Evolutionary conservation across 2,329 filamentous ascomycete genomes (phyloP).

Genomic region (Aphanocladium album): DNA sequence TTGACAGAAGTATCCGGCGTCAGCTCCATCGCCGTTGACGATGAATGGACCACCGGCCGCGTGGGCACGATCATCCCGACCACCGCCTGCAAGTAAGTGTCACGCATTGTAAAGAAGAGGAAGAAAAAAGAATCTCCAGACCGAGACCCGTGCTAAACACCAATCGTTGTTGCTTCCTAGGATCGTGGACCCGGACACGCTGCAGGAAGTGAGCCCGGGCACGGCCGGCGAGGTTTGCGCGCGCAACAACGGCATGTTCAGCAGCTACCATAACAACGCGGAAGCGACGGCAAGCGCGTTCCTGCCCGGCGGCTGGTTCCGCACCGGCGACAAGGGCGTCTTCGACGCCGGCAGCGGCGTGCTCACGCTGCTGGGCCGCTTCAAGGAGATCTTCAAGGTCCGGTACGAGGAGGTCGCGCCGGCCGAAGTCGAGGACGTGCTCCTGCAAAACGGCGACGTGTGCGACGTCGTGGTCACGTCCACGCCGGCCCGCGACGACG

Average conservation of each 20-base stretch:
- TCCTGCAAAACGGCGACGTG: not conserved
- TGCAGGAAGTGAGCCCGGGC: not conserved
- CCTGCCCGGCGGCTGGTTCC: conserved; percentile 3
- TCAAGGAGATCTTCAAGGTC: conserved; percentile 11
- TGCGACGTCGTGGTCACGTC: not conserved
- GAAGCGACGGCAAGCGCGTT: not conserved
- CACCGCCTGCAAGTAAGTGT: not conserved
- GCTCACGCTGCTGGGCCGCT: not conserved
- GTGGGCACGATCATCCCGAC: not conserved
- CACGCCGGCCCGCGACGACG: not conserved
- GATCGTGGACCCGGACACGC: conserved; percentile 1
- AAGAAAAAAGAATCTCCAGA: too few species aligned
- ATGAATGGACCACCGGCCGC: conserved; percentile 1
- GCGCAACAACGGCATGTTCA: not conserved
- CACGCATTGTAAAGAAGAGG: too few species aligned
- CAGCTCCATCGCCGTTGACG: not conserved
- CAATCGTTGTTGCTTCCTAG: too few species aligned
- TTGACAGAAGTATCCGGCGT: not conserved
- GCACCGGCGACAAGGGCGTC: conserved; percentile 2
- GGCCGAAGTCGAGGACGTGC: conserved; percentile 4
- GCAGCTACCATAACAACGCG: not conserved
- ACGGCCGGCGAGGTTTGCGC: not conserved
- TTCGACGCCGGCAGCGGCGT: not conserved
- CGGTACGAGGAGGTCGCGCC: conserved; percentile 2
- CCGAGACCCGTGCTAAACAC: too few species aligned